Conservation (phyloP, 805 yeast species). For the Metschnikowia sp. region DNA sequence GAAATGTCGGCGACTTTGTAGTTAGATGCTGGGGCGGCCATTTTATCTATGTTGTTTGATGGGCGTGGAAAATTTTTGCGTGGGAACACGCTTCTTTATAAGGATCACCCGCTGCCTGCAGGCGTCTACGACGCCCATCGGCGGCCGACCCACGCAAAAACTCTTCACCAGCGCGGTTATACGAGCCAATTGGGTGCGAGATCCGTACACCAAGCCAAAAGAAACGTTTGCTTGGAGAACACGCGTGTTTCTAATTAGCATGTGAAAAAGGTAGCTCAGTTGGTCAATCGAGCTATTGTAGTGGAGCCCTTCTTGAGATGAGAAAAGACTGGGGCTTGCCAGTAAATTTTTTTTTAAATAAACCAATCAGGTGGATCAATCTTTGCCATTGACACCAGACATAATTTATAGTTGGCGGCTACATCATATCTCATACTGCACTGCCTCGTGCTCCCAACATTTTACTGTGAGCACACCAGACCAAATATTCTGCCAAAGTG, state of each 20-base stretch:
- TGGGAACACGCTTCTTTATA: slow-evolving; percentile 2
- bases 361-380: too few relatives aligned
- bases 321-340: too few relatives aligned
- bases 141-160: not conserved
- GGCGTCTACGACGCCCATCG: slow-evolving; percentile 3
- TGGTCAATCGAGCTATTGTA: too few relatives aligned
- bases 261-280: not conserved
- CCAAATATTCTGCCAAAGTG: too few relatives aligned
- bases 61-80: slow-evolving; percentile 1
- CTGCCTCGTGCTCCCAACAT: too few relatives aligned
- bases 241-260: not conserved
- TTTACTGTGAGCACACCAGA: too few relatives aligned
- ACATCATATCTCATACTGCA: too few relatives aligned
- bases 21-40: slow-evolving; percentile 50
- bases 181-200: not conserved
- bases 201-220: slow-evolving; percentile 2
- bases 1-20: slow-evolving; percentile 98
- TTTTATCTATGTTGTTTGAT: slow-evolving; percentile 9
- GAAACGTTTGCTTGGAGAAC: slow-evolving; percentile 1
- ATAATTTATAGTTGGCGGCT: too few relatives aligned
- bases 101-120: not conserved
- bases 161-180: not conserved
- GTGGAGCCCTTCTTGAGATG: too few relatives aligned
- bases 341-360: too few relatives aligned
- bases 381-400: too few relatives aligned